phyloP scores from a whole-genome alignment of 768 basidiomycete genomes.

The Russula foetens region DNA sequence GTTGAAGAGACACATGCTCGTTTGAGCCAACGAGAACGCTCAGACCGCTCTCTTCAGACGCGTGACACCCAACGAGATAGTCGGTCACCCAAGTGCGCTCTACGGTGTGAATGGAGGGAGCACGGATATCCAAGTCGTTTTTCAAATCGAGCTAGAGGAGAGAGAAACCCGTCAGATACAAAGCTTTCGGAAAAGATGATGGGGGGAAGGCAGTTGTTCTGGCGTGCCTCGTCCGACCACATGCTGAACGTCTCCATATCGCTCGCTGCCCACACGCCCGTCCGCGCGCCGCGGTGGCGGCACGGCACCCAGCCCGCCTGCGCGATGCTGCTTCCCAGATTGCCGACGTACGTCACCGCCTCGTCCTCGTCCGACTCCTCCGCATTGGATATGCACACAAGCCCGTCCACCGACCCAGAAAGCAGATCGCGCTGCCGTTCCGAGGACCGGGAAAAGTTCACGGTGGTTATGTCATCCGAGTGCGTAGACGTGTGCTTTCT shows the following conservation, averaged over 20 bases:
- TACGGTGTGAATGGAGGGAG: constrained; percentile 49
- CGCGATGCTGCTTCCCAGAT: constrained; percentile 76
- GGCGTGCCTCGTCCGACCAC: constrained; percentile 65
- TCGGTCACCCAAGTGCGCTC: constrained; percentile 69
- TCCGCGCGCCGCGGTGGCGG: constrained; percentile 22
- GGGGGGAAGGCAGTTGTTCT: too few relatives aligned
- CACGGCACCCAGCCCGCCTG: constrained; percentile 61
- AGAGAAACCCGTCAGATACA: background rate
- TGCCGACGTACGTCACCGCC: constrained; percentile 70
- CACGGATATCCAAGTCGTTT: constrained; percentile 53
- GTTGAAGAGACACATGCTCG: constrained; percentile 41
- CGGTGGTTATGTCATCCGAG: constrained; percentile 83
- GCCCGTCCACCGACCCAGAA: constrained; percentile 81
- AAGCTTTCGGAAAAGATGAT: background rate
- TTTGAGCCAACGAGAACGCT: constrained; percentile 67
- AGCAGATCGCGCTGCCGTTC: constrained; percentile 35
- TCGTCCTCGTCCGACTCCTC: constrained; percentile 85
- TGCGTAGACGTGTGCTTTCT: constrained; percentile 81
- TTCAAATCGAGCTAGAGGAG: constrained; percentile 47
- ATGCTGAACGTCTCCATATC: constrained; percentile 93
- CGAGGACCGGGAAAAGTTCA: constrained; percentile 38
- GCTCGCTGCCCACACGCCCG: constrained; percentile 71
- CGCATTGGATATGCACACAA: constrained; percentile 63
- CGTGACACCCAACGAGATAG: constrained; percentile 54
- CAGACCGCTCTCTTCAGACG: constrained; percentile 31